These are phyloP conservation scores for Kwoniella botswanensis DNA, from an alignment of 768 basidiomycete genomes.

Conservation along the genomic window DNA sequence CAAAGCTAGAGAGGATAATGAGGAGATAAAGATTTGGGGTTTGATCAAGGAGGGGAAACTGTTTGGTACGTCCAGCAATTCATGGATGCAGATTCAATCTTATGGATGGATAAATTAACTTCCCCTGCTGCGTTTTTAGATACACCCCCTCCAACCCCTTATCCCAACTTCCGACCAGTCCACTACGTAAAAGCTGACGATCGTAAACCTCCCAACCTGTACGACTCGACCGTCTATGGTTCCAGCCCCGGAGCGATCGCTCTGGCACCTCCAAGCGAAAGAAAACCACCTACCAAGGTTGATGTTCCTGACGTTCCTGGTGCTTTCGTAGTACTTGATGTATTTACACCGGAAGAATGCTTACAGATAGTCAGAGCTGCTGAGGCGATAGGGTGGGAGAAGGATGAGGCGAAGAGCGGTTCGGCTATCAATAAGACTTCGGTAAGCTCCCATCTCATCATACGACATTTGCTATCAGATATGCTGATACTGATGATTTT, in stretches of 20 bases:
- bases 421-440: constrained; percentile 62
- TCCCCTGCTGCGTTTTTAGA: constrained; percentile 1
- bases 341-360: constrained; percentile 63
- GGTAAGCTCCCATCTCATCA: constrained; percentile 35
- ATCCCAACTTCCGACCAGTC: constrained; percentile 47
- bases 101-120: no score
- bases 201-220: constrained; percentile 65
- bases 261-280: constrained; percentile 55
- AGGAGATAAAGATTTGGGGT: constrained; percentile 52
- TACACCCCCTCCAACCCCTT: constrained; percentile 30
- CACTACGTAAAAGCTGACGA: constrained; percentile 62
- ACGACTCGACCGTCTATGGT: constrained; percentile 64
- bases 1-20: constrained; percentile 40
- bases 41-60: constrained; percentile 40
- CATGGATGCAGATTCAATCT: no score
- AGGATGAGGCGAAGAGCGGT: constrained; percentile 64
- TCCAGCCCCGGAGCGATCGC: constrained; percentile 57
- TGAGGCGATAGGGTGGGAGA: constrained; percentile 63
- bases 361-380: constrained; percentile 62
- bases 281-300: constrained; percentile 56
- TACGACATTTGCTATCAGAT: no score
- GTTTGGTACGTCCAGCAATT: constrained; percentile 27
- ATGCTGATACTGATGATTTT: no score
- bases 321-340: constrained; percentile 63
- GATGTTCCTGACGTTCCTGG: constrained; percentile 63